Base-by-base conservation (phyloP, 768 basidiomycete genomes). In the Podaxis sp. region DNA sequence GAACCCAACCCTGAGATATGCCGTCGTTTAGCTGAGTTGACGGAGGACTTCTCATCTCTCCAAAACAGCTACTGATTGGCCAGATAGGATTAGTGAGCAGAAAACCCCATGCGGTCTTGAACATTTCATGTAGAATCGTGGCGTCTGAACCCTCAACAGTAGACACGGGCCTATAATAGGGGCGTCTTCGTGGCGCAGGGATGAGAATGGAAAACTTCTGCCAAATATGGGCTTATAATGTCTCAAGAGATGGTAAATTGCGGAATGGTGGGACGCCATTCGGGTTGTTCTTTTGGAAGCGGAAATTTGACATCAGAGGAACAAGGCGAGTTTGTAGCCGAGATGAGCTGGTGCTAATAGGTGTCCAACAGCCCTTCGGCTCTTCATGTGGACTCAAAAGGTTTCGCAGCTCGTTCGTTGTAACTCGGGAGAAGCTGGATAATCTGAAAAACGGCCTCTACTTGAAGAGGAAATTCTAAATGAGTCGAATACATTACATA, bases 41-140 rank as follows among this genome's bases (percentile, higher is more conserved):
- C 52, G 8, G 8, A 15, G 17, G 53, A 10, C 15, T 56, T 56
- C 54, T 38, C 20, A n/a, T 51, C 37, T 24, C 15, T 51, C 33
- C 8, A n/a, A 38, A 50, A 24, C 28, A 17, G 33, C 36, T 15
- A 58, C 15, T 28, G 58, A 59, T 40, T 22, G 58, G 58, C 24
- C 40, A 26, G 20, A 26, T n/a, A 6, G 40, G n/a, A 44, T 30
- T 20, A 33, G n/a, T 36, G 49, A 59, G 24, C 4, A n/a, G 22
- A 40, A 51, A 38, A 15, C 44, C n/a, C 58, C 58, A 59, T 51
- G 48, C 33, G 58, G 58, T 40, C 4, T 58, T 58, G 54, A n/a
- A 22, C 20, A 13, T 49, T 37, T 49, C 30, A 7, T 58, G 56
- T 22, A 33, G 20, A 22, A 48, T n/a, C 46, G 46, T 22, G 48